phyloP scores from a whole-genome alignment of 805 yeast genomes.

The Candida namnaoensis region DNA sequence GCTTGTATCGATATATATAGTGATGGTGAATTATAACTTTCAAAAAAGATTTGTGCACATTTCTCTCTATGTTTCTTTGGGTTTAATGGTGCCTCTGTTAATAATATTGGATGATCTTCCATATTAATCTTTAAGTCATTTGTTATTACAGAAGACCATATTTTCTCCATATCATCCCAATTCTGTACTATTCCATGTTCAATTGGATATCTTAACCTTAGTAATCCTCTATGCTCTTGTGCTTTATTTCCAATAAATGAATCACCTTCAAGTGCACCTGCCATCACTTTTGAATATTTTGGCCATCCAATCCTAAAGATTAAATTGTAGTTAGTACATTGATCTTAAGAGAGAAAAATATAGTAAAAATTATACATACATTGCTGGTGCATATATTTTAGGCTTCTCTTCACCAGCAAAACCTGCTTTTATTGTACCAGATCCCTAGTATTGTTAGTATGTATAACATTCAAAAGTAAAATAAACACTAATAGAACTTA shows the following conservation, averaged over 20 bases:
- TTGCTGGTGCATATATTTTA: slow-evolving; percentile 48
- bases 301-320: slow-evolving; percentile 58
- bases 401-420: slow-evolving; percentile 91
- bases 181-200: slow-evolving; percentile 70
- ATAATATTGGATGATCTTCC: slow-evolving; percentile 80
- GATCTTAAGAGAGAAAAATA: too few species aligned
- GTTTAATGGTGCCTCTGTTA: slow-evolving; percentile 87
- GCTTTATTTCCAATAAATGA: slow-evolving; percentile 71
- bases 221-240: slow-evolving; percentile 68
- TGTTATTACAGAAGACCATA: slow-evolving; percentile 66
- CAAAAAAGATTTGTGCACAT: slow-evolving; percentile 90
- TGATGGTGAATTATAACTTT: slow-evolving; percentile 81
- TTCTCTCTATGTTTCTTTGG: slow-evolving; percentile 78
- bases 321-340: slow-evolving; percentile 2
- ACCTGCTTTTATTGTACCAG: slow-evolving; percentile 81
- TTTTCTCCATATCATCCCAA: slow-evolving; percentile 80
- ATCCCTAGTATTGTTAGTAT: slow-evolving; percentile 35
- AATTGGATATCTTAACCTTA: slow-evolving; percentile 63
- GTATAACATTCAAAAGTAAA: not conserved
- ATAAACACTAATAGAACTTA: not conserved
- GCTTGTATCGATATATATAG: slow-evolving; percentile 93
- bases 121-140: slow-evolving; percentile 47
- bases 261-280: slow-evolving; percentile 58
- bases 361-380: slow-evolving; percentile 20
- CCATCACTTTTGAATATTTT: slow-evolving; percentile 78